Percentiles rank a stretch among this genome's conserved stretches.
These are phyloP conservation scores for Blastobotrys malaysiensis DNA, from an alignment of 1,139 yeast genomes.

Conservation along the genomic window DNA sequence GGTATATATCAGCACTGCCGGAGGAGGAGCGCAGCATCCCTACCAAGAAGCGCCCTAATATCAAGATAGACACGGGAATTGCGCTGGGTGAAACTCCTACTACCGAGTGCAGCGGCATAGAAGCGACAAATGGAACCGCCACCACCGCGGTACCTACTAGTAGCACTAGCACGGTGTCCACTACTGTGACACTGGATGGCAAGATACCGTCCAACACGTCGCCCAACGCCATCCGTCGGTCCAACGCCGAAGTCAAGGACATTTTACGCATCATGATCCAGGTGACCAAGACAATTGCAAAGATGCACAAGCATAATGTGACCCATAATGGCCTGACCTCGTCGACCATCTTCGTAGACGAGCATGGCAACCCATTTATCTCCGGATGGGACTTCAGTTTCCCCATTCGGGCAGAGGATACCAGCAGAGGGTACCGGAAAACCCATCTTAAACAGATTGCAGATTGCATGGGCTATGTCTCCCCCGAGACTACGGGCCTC, in stretches of 20 bases:
- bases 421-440: conserved; percentile 32
- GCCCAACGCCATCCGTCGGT: conserved; percentile 9
- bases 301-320: conserved; percentile 42
- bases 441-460: conserved; percentile 32
- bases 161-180: not conserved
- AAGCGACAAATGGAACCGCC: not conserved
- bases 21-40: not conserved
- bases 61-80: not conserved
- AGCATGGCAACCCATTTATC: conserved; percentile 35
- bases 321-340: conserved; percentile 49
- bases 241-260: conserved; percentile 30
- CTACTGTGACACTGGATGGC: not conserved
- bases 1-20: conserved; percentile 13
- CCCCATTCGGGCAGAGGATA: conserved; percentile 42
- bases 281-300: conserved; percentile 36
- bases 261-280: conserved; percentile 36
- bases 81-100: not conserved
- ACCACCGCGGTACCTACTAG: not conserved
- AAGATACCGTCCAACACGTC: not conserved
- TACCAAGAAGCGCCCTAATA: not conserved
- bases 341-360: conserved; percentile 36
- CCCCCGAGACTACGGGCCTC: conserved; percentile 49
- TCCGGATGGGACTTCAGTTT: conserved; percentile 52
- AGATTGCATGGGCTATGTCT: conserved; percentile 44
- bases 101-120: not conserved